Base-by-base conservation (phyloP, 257 asterid genomes). In the Capsicum pubescens region DNA sequence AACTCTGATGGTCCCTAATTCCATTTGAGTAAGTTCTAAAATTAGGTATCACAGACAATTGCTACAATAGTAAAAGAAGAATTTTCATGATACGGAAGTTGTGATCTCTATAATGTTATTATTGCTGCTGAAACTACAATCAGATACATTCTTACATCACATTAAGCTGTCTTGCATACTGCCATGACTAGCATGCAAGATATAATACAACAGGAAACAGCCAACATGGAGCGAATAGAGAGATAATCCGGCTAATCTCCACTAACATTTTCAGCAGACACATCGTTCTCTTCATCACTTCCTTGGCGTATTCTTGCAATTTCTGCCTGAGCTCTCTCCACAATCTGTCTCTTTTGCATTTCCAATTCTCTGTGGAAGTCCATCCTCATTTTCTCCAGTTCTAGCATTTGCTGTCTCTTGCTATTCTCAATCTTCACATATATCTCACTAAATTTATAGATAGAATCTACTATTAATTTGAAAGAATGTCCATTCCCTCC, bases 321-420 rank as follows among this genome's bases (percentile, higher is more conserved):
- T 88, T 94, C 95, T 5, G 93, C 98, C 36, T 91, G 95, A 21
- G 97, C 96, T 80, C 93, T 90, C 91, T 95, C 98, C n/a, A 95
- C 81, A 84, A 94, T 93, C 88, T 90, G 89, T 88, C 91, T 91
- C 92, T 91, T 94, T 68, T 93, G 98, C 88, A 85, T 35, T 58
- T 95, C 98, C 93, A 95, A 84, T 5, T 94, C 99, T 66, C 94
- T 87, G 63, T 91, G 93, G 69, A 93, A 95, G 76, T 95, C 93
- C 95, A 94, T 92, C 86, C 99, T 84, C 94, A 95, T 91, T 55
- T 91, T 93, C 55, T 93, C 98, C 48, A 95, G 91, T 87, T 95
- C 99, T 66, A 87, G 85, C 93, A 97, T 88, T 80, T 95, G 97
- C 83, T 93, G 90, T 57, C 98, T 91, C 89, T 92, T 95, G 82